Evolutionary conservation across 495 filamentous ascomycete species (phyloP).

Genomic region (Tetracladium setigerum): DNA sequence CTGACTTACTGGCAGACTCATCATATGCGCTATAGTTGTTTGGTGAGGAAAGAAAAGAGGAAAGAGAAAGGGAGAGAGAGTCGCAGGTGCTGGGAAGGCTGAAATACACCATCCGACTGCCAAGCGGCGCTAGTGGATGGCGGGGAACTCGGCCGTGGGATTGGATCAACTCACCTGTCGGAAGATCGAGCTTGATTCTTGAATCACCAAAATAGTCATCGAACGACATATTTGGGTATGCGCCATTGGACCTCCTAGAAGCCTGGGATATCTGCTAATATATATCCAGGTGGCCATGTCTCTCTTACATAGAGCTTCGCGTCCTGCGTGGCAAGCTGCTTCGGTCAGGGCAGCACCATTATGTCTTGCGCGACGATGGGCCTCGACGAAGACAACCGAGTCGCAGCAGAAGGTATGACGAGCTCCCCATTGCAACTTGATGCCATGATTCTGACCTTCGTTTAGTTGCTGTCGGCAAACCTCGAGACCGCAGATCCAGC

Average conservation of each 20-base stretch:
- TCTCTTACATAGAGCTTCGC: conserved; percentile 19
- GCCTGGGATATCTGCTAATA: background rate
- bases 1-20: conserved; percentile 38
- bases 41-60: conserved; percentile 29
- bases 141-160: background rate
- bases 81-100: conserved; percentile 3
- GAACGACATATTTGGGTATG: background rate
- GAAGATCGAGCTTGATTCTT: background rate
- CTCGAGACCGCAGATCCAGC: conserved; percentile 81
- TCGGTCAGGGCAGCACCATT: conserved; percentile 11
- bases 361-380: conserved; percentile 30
- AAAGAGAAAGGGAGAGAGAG: conserved; percentile 6
- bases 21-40: conserved; percentile 55
- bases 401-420: conserved; percentile 56
- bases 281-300: conserved; percentile 17
- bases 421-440: background rate
- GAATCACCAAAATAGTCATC: background rate
- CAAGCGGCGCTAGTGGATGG: background rate
- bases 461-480: conserved; percentile 68
- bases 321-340: conserved; percentile 14
- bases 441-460: background rate
- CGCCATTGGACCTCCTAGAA: background rate
- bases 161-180: background rate
- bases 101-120: background rate
- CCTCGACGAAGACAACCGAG: conserved; percentile 44